phyloP scores from a whole-genome alignment of 495 filamentous ascomycete species.

The Penicillium bovifimosum region DNA sequence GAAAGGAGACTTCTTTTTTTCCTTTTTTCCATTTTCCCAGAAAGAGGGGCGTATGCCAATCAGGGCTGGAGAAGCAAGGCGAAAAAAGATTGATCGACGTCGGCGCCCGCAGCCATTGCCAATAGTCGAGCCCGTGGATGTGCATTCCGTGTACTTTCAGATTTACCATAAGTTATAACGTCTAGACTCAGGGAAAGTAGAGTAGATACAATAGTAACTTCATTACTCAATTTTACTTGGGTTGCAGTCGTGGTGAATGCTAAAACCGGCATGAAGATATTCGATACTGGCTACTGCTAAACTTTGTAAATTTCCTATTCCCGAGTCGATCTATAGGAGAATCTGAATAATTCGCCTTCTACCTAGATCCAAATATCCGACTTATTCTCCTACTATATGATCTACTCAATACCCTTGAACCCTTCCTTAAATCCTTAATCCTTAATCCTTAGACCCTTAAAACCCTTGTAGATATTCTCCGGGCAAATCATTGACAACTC shows the following conservation, averaged over 20 bases:
- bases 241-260: too few species aligned
- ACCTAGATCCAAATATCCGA: too few species aligned
- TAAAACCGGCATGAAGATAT: too few species aligned
- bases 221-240: too few species aligned
- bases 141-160: conserved; percentile 19
- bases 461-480: conserved; percentile 14
- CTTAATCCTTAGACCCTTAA: too few species aligned
- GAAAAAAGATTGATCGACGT: conserved; percentile 38
- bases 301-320: neutral
- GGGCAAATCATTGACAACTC: conserved; percentile 6
- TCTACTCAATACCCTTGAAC: too few species aligned
- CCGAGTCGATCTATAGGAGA: neutral
- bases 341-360: neutral
- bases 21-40: neutral
- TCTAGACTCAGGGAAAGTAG: too few species aligned
- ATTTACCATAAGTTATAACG: neutral
- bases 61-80: conserved; percentile 28
- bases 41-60: conserved; percentile 24
- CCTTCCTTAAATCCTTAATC: too few species aligned
- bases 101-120: conserved; percentile 40
- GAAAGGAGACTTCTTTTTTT: conserved; percentile 4
- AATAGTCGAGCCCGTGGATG: conserved; percentile 36
- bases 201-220: too few species aligned
- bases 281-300: too few species aligned
- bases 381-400: too few species aligned